These are phyloP conservation scores for Naematelia encephala DNA, from an alignment of 768 basidiomycete species.

Conservation along the genomic window DNA sequence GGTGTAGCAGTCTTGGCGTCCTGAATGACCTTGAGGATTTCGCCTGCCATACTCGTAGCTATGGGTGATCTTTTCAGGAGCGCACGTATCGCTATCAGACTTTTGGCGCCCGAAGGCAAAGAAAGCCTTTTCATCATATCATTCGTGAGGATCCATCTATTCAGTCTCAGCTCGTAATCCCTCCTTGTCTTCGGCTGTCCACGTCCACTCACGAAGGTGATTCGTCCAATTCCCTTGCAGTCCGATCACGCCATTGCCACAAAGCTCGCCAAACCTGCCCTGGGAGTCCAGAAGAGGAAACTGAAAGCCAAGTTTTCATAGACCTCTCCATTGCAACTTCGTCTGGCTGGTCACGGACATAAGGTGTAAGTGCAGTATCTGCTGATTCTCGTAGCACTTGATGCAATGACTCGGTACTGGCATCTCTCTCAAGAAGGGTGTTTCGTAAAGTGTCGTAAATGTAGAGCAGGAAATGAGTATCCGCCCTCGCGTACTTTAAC, in stretches of 20 bases:
- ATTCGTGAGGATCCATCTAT: not conserved
- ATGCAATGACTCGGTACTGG: constrained; percentile 56
- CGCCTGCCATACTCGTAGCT: constrained; percentile 13
- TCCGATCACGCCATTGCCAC: constrained; percentile 76
- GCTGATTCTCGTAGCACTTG: constrained; percentile 69
- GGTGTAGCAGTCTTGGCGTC: constrained; percentile 8
- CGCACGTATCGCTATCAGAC: not conserved
- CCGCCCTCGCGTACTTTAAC: constrained; percentile 87
- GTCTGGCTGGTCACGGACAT: constrained; percentile 70
- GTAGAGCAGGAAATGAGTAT: constrained; percentile 91
- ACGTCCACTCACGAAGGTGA: constrained; percentile 62
- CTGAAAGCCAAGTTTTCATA: constrained; percentile 78
- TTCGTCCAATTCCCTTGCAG: constrained; percentile 81
- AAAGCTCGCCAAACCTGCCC: constrained; percentile 66
- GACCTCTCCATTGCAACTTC: constrained; percentile 71
- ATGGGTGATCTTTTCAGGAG: constrained; percentile 8
- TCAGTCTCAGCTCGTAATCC: not conserved
- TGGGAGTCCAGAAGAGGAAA: constrained; percentile 53
- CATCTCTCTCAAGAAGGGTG: constrained; percentile 60
- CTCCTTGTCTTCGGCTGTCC: not conserved
- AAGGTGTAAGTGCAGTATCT: constrained; percentile 70
- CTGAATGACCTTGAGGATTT: constrained; percentile 27
- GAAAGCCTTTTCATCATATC: constrained; percentile 7
- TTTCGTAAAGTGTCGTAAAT: constrained; percentile 89
- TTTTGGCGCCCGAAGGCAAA: constrained; percentile 2